Evolutionary conservation across 805 yeast genomes (phyloP).

Genomic region (Kluyveromyces nonfermentans): DNA sequence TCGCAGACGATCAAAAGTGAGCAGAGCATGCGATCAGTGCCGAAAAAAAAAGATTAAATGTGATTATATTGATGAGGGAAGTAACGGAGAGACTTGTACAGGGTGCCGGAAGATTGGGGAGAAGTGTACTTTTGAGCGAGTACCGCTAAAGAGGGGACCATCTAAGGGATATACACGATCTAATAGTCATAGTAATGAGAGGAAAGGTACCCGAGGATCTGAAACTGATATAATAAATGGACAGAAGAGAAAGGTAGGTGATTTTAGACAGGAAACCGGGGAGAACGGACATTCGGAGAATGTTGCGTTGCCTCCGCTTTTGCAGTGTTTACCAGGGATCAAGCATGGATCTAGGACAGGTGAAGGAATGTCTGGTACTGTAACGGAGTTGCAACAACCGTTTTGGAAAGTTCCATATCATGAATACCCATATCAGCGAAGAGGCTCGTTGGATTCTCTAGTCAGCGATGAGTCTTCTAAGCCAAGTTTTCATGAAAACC

Average conservation of each 20-base stretch:
- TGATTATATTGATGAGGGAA: conserved; percentile 46
- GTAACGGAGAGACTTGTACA: conserved; percentile 39
- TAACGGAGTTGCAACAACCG: conserved; percentile 17
- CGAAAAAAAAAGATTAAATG: conserved; percentile 65
- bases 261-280: neutral
- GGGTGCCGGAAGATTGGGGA: conserved; percentile 55
- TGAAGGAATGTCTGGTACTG: neutral
- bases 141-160: conserved; percentile 74
- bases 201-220: neutral
- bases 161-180: conserved; percentile 57
- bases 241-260: neutral
- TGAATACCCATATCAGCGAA: conserved; percentile 24
- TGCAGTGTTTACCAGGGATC: conserved; percentile 20
- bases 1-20: conserved; percentile 60
- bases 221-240: neutral
- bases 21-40: conserved; percentile 77
- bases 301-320: conserved; percentile 26
- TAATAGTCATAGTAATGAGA: conserved; percentile 3
- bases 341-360: neutral
- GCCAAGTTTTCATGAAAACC: conserved; percentile 1
- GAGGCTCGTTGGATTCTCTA: conserved; percentile 26
- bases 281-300: neutral
- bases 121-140: conserved; percentile 55
- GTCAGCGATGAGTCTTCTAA: conserved; percentile 23
- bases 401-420: conserved; percentile 31